These are phyloP conservation scores for Pseudoperonospora humuli DNA, from an alignment of 352 stramenopile species.

Conservation along the genomic window DNA sequence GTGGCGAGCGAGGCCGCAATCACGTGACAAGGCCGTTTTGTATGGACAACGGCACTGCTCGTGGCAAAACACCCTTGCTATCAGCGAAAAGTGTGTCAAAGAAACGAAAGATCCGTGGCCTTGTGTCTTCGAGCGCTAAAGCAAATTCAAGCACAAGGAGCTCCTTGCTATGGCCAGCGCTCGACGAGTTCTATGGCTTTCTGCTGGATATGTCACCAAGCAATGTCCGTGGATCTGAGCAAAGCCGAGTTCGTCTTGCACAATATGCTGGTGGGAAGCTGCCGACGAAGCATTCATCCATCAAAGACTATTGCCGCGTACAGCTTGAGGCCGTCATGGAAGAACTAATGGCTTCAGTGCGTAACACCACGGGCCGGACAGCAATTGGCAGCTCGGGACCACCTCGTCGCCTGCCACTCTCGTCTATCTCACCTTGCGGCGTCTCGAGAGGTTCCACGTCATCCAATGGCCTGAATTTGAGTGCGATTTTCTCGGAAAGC, in stretches of 20 bases:
- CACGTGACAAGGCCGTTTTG: background rate
- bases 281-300: slow-evolving; percentile 33
- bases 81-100: slow-evolving; percentile 8
- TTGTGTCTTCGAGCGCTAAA: slow-evolving; percentile 2
- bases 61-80: background rate
- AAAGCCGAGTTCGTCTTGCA: slow-evolving; percentile 18
- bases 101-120: slow-evolving; percentile 11
- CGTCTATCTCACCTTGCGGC: slow-evolving; percentile 57
- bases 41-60: background rate
- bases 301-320: slow-evolving; percentile 47
- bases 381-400: slow-evolving; percentile 22
- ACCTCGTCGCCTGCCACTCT: slow-evolving; percentile 23
- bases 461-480: slow-evolving; percentile 30
- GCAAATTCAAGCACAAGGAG: slow-evolving; percentile 33
- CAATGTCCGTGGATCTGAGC: slow-evolving; percentile 28
- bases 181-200: slow-evolving; percentile 75
- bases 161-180: slow-evolving; percentile 56
- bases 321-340: slow-evolving; percentile 66
- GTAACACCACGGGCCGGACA: slow-evolving; percentile 29
- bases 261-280: slow-evolving; percentile 30
- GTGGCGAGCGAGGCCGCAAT: slow-evolving; percentile 7
- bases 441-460: slow-evolving; percentile 11
- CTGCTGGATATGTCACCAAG: slow-evolving; percentile 53
- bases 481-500: slow-evolving; percentile 65
- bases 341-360: slow-evolving; percentile 54